Evolutionary conservation across 2,329 filamentous ascomycete species (phyloP), one percentile per base, ranked within the genome.

Genomic region (Monosporascus sp.): DNA sequence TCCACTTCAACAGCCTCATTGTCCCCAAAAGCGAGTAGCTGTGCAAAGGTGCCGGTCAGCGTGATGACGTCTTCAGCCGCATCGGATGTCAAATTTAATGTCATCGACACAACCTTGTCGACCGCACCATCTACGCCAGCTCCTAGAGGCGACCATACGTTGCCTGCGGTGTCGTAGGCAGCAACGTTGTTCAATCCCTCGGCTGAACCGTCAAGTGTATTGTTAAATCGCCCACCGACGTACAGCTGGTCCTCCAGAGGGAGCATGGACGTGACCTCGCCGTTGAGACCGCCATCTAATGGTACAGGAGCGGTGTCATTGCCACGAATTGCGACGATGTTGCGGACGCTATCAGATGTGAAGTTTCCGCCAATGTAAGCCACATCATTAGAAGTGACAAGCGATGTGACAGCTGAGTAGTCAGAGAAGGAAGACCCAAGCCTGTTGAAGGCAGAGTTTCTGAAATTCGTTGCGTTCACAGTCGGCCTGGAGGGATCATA

Each of bases 301-400:
- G 85, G 71, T 54, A 88, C 72, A 19, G 85, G 77, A 1, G 79
- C 78, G 2, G 85, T 77, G 46, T 85, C 80, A n/a, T 79, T 78
- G 59, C 80, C 78, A 57, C 79, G 79, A 57, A 97, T 80, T 16
- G 84, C 82, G 64, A 95, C 86, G 61, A 97, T 86, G 68, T 97
- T 94, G 62, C 81, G 79, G 51, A 86, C 82, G 27, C 78, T 73
- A 50, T 77, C 72, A 7, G 86, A 83, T 1, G 86, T 86, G 67
- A 97, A 97, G 63, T 91, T 94, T 24, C 94, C 94, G 16, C 84
- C 93, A 51, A 94, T 83, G 62, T 87, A 96, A 0, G 86, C 82
- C 3, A 83, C 74, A 55, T 87, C 81, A 19, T 81, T 81, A 7
- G 81, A 74, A 8, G 84, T 81, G 7, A 78, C 77, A n/a, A 97